Evolutionary conservation across 164 flowering plant species (phyloP).

Genomic region (Umbellularia californica): DNA sequence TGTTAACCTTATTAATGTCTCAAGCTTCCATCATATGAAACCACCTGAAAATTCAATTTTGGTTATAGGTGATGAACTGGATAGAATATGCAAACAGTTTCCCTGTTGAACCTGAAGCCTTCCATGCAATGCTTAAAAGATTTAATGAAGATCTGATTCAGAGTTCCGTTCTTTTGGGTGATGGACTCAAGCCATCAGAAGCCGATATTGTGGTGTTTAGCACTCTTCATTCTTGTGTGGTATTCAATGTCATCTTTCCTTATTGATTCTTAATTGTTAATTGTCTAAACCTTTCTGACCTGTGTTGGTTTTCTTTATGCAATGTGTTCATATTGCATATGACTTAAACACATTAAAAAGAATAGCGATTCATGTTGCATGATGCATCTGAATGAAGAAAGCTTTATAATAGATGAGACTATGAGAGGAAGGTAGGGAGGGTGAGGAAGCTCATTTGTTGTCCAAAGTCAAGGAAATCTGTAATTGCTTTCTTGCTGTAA

Average conservation of each 20-base stretch:
- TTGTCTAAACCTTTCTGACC: neutral
- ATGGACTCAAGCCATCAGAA: constrained; percentile 66
- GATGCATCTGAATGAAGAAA: neutral
- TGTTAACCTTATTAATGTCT: neutral
- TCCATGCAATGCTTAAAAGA: constrained; percentile 29
- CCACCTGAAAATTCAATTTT: neutral
- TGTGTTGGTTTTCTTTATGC: neutral
- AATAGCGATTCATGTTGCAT: neutral
- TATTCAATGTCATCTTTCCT: constrained; percentile 23
- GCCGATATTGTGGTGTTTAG: constrained; percentile 70
- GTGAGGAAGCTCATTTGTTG: too few species aligned
- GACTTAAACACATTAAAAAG: too few species aligned
- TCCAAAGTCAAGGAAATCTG: too few species aligned
- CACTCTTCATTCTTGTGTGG: constrained; percentile 59
- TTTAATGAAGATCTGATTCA: constrained; percentile 53
- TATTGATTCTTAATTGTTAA: neutral
- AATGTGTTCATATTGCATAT: too few species aligned
- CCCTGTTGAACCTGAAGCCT: constrained; percentile 35
- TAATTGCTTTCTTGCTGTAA: neutral
- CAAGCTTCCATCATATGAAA: neutral
- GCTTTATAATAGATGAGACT: too few species aligned
- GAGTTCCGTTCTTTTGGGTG: constrained; percentile 65
- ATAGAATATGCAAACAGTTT: constrained; percentile 54
- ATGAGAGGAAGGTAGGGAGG: too few species aligned
- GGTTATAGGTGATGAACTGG: constrained; percentile 68